A percentile compares a stretch with the other conserved stretches of the same genome.
phyloP scores from a whole-genome alignment of 2,329 filamentous ascomycete genomes.

The Teratosphaeria destructans region DNA sequence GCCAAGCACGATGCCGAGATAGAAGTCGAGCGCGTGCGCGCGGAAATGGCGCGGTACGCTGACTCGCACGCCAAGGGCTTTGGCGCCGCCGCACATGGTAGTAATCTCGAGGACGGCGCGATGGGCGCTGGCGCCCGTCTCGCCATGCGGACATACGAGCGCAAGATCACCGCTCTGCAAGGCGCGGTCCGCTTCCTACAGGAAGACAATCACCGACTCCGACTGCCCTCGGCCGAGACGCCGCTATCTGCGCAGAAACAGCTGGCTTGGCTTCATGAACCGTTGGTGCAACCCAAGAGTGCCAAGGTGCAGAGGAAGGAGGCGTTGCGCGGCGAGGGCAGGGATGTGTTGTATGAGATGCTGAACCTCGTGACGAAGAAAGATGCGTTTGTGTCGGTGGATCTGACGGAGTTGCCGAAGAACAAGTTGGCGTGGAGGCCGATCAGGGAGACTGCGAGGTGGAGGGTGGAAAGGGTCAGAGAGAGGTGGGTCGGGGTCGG shows the following conservation, averaged over 20 bases:
- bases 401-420: conserved; percentile 47
- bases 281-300: conserved; percentile 39
- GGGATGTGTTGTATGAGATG: conserved; percentile 54
- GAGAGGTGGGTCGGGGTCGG: conserved; percentile 51
- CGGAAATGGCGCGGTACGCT: conserved; percentile 18
- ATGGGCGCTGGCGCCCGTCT: conserved; percentile 62
- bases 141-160: conserved; percentile 57
- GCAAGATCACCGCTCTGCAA: conserved; percentile 54
- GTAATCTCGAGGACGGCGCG: conserved; percentile 50
- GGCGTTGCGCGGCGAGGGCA: conserved; percentile 50
- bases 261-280: conserved; percentile 55
- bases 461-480: conserved; percentile 53
- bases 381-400: conserved; percentile 38
- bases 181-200: conserved; percentile 57
- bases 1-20: conserved; percentile 17
- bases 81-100: conserved; percentile 39
- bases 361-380: conserved; percentile 50
- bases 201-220: conserved; percentile 55
- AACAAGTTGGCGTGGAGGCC: conserved; percentile 59
- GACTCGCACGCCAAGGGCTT: conserved; percentile 23
- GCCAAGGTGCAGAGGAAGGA: conserved; percentile 30
- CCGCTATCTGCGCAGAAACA: conserved; percentile 14
- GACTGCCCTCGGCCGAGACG: conserved; percentile 30
- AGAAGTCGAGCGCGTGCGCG: conserved; percentile 18
- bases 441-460: conserved; percentile 52